phyloP scores from a whole-genome alignment of 2,329 filamentous ascomycete species.

The Fusarium pseudoanthophilum region DNA sequence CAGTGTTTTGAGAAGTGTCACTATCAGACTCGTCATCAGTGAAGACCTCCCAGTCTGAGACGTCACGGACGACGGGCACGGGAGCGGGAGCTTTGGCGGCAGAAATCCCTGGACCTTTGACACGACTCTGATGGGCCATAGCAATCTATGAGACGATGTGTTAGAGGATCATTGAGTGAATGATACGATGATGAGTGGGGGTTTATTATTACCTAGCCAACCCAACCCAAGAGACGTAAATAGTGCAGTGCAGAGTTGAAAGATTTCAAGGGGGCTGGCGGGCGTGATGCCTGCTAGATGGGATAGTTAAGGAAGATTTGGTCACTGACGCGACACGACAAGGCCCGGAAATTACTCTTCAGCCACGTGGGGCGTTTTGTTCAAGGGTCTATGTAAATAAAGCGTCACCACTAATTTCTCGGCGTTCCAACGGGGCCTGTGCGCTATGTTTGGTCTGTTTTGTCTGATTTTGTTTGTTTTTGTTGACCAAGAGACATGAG shows the following conservation, averaged over 20 bases:
- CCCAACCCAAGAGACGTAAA: conserved; percentile 17
- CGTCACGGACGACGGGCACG: conserved; percentile 22
- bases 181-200: conserved; percentile 26
- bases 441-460: background rate
- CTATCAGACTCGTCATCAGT: conserved; percentile 25
- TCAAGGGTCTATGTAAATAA: conserved; percentile 31
- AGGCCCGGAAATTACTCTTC: conserved; percentile 24
- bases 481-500: conserved; percentile 13
- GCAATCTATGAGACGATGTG: conserved; percentile 4
- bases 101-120: conserved; percentile 21
- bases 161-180: conserved; percentile 13
- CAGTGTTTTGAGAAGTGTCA: conserved; percentile 23
- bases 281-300: conserved; percentile 18
- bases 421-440: conserved; percentile 18
- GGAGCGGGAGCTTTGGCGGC: conserved; percentile 24
- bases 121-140: conserved; percentile 26
- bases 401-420: conserved; percentile 28
- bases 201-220: conserved; percentile 26
- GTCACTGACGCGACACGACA: conserved; percentile 25
- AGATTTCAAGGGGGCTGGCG: conserved; percentile 27
- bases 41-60: conserved; percentile 26
- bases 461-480: background rate
- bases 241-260: conserved; percentile 17
- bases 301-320: conserved; percentile 12
- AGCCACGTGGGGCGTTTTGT: conserved; percentile 28